Base-by-base conservation (phyloP, 257 asterid genomes). In the Solanum ahanhuiri region DNA sequence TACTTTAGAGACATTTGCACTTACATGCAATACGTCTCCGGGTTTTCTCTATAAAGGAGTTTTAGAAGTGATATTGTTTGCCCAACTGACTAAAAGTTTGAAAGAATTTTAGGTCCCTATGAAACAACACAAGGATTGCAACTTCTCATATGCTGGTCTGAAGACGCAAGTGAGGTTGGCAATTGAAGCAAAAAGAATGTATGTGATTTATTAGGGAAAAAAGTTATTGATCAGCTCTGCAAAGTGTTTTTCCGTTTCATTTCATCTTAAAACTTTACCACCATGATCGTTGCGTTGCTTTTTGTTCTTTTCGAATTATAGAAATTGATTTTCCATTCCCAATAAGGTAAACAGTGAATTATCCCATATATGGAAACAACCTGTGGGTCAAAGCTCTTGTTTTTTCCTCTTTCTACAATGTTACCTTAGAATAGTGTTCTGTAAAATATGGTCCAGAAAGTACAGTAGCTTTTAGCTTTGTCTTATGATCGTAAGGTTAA, bases 141-240 rank as follows among this genome's bases (percentile, higher is more conserved):
- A 95, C 91, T 97, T 97, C 90, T 97, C 99, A 28, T 97, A 94
- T 70, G 98, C 99, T 25, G 99, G 99, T 87, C 96, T 97, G 88
- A 97, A 97, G 93, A 97, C 98, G 88, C 99, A 97, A 95, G 99
- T 95, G 90, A 94, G 96, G 88, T 91, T 97, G 91, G 97, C 98
- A 71, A 95, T 97, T 84, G 98, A 95, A 93, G 94, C 98, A 81
- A 91, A 91, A 88, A 93, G 91, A 85, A 95, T 97, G 99, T 95
- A 94, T 63, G 90, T 81, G 73, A 28, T 88, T 81, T 30, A 45
- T 63, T 86, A 48, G 39, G 28, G 37, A 12, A 51, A 28, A 37
- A 23, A 12, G 45, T 48, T 28, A 81, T 48, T 45, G 39, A 79
- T 79, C 84, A 25, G 66, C 66, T 79, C 54, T 9, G 2, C n/a